phyloP scores from a whole-genome alignment of 2,329 filamentous ascomycete species.

The Epicoccum nigrum region DNA sequence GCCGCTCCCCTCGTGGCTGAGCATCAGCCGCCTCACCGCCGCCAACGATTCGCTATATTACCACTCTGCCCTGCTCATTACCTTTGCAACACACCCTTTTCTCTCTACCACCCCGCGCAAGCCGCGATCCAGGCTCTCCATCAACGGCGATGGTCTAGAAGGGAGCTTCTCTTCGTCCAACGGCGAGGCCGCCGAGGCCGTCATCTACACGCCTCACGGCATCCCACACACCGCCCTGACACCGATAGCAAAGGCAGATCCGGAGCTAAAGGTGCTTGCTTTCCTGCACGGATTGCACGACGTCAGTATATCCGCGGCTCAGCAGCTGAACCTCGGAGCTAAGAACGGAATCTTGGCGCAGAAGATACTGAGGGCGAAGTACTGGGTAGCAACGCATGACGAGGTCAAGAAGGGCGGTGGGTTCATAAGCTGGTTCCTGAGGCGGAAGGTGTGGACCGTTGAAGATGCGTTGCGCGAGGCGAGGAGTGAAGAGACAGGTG shows the following conservation, averaged over 20 bases:
- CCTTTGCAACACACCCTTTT: constrained; percentile 53
- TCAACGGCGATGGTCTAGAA: constrained; percentile 38
- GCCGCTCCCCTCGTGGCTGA: constrained; percentile 65
- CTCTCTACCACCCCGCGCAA: constrained; percentile 38
- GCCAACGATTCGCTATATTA: constrained; percentile 63
- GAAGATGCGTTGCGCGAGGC: constrained; percentile 58
- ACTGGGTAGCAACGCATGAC: constrained; percentile 71
- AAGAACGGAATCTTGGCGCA: constrained; percentile 66
- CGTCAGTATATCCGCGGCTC: constrained; percentile 56
- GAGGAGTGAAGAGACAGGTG: constrained; percentile 51
- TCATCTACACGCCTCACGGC: constrained; percentile 70
- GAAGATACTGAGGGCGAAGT: constrained; percentile 59
- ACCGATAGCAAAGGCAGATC: constrained; percentile 52
- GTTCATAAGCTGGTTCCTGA: constrained; percentile 59
- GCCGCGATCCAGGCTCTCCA: constrained; percentile 36
- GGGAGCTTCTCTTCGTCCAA: constrained; percentile 15
- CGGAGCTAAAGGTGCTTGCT: constrained; percentile 60
- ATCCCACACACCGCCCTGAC: constrained; percentile 57
- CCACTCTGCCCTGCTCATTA: constrained; percentile 63
- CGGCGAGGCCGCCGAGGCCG: constrained; percentile 55
- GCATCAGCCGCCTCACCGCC: constrained; percentile 63
- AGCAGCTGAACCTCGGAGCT: constrained; percentile 69
- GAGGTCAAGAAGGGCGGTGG: constrained; percentile 67
- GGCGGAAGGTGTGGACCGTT: constrained; percentile 50
- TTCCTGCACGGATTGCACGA: constrained; percentile 70